phyloP scores from a whole-genome alignment of 306 rosid species.

The Gynostemma pentaphyllum region DNA sequence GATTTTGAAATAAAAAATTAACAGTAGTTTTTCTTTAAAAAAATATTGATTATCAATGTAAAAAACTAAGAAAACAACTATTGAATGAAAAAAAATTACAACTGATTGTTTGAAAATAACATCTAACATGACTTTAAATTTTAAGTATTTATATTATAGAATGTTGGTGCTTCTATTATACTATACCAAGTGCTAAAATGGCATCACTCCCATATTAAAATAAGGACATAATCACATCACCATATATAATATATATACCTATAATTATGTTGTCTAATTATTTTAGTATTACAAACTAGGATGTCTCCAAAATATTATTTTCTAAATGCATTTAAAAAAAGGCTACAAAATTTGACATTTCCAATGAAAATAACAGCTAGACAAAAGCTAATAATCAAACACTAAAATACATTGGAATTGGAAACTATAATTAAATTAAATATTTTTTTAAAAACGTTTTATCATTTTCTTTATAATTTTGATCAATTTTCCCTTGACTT shows the following conservation, averaged over 20 bases:
- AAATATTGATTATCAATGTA: no score
- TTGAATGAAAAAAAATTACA: no score
- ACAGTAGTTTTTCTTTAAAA: no score
- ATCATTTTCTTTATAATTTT: no score
- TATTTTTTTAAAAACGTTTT: not conserved
- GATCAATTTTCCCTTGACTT: conserved; percentile 22
- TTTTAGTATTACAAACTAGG: not conserved
- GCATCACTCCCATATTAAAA: not conserved
- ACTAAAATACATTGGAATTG: conserved; percentile 29
- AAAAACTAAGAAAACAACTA: no score
- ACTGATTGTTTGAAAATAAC: no score
- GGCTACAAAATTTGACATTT: not conserved
- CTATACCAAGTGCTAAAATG: not conserved
- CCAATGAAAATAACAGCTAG: conserved; percentile 16
- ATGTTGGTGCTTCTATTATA: not conserved
- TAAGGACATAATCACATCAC: not conserved
- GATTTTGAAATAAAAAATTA: no score
- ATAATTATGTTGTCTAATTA: not conserved
- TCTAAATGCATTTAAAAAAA: not conserved
- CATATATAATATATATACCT: not conserved
- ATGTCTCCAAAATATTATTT: conserved; percentile 4
- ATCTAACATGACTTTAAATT: no score
- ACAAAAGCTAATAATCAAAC: conserved; percentile 28
- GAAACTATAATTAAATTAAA: not conserved
- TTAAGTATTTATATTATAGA: no score